Conservation (phyloP, 2,329 filamentous ascomycete species). For the Nannizzia gypsea region DNA sequence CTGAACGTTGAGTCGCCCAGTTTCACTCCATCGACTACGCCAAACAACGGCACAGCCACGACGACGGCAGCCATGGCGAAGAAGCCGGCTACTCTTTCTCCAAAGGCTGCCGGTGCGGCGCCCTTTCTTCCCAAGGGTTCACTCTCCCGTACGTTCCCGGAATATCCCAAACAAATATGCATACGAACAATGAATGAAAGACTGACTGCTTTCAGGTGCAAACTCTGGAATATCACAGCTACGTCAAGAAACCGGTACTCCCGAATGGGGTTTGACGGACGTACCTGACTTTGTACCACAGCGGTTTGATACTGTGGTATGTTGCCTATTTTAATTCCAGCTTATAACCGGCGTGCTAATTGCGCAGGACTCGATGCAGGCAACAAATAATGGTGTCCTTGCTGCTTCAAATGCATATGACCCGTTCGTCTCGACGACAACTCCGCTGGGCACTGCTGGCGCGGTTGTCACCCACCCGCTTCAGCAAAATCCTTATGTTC, state of each 20-base stretch:
- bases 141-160: slow-evolving; percentile 28
- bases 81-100: slow-evolving; percentile 54
- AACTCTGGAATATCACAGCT: slow-evolving; percentile 11
- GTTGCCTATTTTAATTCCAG: slow-evolving; percentile 13
- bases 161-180: too few relatives aligned
- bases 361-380: slow-evolving; percentile 26
- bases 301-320: slow-evolving; percentile 37
- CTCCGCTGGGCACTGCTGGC: slow-evolving; percentile 41
- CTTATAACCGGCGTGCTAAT: not conserved
- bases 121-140: slow-evolving; percentile 37
- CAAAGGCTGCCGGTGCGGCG: slow-evolving; percentile 78
- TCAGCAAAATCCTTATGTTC: slow-evolving; percentile 64
- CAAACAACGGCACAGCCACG: slow-evolving; percentile 27
- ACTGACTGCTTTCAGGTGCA: slow-evolving; percentile 6
- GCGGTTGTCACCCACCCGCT: slow-evolving; percentile 28
- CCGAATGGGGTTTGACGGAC: slow-evolving; percentile 36
- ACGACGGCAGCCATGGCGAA: slow-evolving; percentile 47
- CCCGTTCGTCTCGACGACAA: slow-evolving; percentile 50
- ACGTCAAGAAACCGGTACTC: slow-evolving; percentile 30
- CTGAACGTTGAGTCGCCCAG: slow-evolving; percentile 94
- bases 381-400: slow-evolving; percentile 40
- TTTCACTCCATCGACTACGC: slow-evolving; percentile 58
- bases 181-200: not conserved
- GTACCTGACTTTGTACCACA: slow-evolving; percentile 44
- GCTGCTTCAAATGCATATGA: slow-evolving; percentile 47